These are phyloP conservation scores for Fusarium coffeatum DNA, from an alignment of 2,329 filamentous ascomycete genomes.

Conservation along the genomic window DNA sequence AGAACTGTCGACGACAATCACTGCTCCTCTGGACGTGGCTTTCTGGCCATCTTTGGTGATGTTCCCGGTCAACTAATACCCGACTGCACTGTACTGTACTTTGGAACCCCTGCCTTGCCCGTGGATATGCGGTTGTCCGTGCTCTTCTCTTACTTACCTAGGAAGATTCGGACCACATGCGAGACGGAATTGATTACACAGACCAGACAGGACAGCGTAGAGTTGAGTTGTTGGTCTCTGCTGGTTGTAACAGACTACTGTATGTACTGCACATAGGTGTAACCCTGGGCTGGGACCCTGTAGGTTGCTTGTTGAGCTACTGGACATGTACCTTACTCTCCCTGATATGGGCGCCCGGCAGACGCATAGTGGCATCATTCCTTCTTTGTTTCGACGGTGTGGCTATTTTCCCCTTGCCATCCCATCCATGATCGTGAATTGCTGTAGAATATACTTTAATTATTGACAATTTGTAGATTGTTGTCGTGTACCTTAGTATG, in stretches of 20 bases:
- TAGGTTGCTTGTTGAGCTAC: neutral
- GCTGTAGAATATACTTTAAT: slow-evolving; percentile 5
- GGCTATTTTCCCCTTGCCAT: slow-evolving; percentile 11
- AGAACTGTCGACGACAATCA: slow-evolving; percentile 21
- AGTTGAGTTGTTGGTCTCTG: neutral
- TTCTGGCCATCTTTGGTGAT: slow-evolving; percentile 25
- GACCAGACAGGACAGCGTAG: slow-evolving; percentile 27
- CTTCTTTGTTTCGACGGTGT: slow-evolving; percentile 25
- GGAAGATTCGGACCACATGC: slow-evolving; percentile 18
- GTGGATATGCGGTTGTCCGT: slow-evolving; percentile 31
- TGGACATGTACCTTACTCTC: no score
- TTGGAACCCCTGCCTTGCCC: slow-evolving; percentile 24
- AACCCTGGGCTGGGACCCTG: neutral
- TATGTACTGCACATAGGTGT: neutral
- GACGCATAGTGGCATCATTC: slow-evolving; percentile 34
- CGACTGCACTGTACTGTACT: neutral
- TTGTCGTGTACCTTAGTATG: slow-evolving; percentile 9
- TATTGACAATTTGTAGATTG: slow-evolving; percentile 21
- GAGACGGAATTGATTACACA: slow-evolving; percentile 36
- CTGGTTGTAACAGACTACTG: neutral
- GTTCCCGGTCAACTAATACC: slow-evolving; percentile 10
- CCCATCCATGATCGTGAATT: neutral
- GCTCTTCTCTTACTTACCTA: slow-evolving; percentile 30
- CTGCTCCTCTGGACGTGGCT: slow-evolving; percentile 33
- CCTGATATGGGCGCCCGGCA: slow-evolving; percentile 19